Base-by-base conservation (phyloP, 148 eudicot species). In the Persicaria maculosa region DNA sequence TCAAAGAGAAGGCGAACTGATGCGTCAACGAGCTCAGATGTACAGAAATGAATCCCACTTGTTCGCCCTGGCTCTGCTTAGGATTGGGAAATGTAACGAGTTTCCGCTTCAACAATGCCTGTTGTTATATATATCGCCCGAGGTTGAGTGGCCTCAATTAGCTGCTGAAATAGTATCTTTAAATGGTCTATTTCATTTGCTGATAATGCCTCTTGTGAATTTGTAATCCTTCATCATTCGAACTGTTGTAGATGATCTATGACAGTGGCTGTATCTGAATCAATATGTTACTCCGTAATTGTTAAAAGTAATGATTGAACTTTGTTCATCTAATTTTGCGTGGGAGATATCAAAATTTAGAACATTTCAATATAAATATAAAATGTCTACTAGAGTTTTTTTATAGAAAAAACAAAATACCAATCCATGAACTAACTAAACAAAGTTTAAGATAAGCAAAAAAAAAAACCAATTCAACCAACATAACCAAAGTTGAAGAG, bases 1-100 rank as follows among this genome's bases (percentile, higher is more conserved):
- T 81, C 93, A 78, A 95, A 95, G 83, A 89, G 97, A 83, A 85
- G 90, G 84, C 93, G 89, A 5, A 86, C 92, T 4, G 96, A 88
- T 54, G 88, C 86, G 65, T 82, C 85, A 9, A 75, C 89, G 15
- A 83, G 84, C 73, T 79, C 84, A 50, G 88, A 83, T 74, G 85
- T 82, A 65, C 79, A 82, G 14, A 82, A 80, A 71, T 79, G 78
- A 82, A 68, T 54, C 9, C 45, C 19, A 25, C 31, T 61, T 62
- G 16, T 12, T 62, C 44, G 11, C 44, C 16, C 5, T 14, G n/a
- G 44, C 6, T 62, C 46, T 20, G 36, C 65, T 22, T 59, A 20
- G 65, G 65, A 22, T 59, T 22, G 8, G 4, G 40, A 22, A 59
- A 20, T 59, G 65, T 59, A 59, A 19, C 11, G 65, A 36, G 10